Evolutionary conservation across 2,329 filamentous ascomycete species (phyloP), one percentile per base, ranked within the genome.

Genomic region (Penicillium psychrosexuale): DNA sequence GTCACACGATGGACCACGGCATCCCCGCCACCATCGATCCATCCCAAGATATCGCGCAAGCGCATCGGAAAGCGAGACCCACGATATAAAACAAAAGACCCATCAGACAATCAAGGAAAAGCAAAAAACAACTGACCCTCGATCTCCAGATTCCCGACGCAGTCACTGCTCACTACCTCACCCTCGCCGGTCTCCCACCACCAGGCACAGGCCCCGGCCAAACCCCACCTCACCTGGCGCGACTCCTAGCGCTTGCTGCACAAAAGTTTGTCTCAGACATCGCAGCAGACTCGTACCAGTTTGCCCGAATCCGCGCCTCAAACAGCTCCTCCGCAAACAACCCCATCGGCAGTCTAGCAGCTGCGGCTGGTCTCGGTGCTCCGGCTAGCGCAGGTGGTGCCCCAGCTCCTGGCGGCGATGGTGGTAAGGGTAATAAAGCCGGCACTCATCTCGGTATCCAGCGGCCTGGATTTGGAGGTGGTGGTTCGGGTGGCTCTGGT

Each of bases 231-330:
- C 90, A 92, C 55, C 88, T 99, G 28, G 91, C 93, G 22, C 91
- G 93, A 45, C 88, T 99, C 3, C 88, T 99, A 40, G 93, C 94
- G 2, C 88, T 99, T 8, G 94, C 94, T n/a, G 96, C 94, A 0
- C 94, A 99, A 71, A 99, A 99, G 72, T 99, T 99, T 80, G 90
- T 99, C 66, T 92, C 94, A 56, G 94, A 99, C 73, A 91, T 99
- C 62, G 94, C 94, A 1, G 92, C 94, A 54, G 94, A 99, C 73
- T 91, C 94, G 3, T 99, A 99, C 74, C 94, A 99, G 76, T 97
- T 97, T 80, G 91, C 89, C 58, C 90, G 93, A 50, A 97, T 99
- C 68, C 88, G 94, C 38, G 90, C 90, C n/a, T 93, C 90, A 22
- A 95, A 94, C 70, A 91, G 88, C 55, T 86, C 83, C 27, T 92